phyloP scores from a whole-genome alignment of 441 rosid genomes.

The Corymbia calophylla region DNA sequence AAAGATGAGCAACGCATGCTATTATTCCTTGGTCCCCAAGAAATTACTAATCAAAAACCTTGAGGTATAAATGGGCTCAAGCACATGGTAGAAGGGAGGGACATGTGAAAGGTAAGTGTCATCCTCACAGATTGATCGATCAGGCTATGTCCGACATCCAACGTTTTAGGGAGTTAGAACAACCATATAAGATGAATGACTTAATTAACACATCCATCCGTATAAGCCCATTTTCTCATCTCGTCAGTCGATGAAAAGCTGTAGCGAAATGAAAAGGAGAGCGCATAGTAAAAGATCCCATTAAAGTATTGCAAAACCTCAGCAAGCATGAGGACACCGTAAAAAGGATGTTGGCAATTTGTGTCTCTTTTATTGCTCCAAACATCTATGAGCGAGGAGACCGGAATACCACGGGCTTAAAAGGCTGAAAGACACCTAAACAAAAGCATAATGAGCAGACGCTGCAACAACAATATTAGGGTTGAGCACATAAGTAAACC shows the following conservation, averaged over 20 bases:
- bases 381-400: too few species aligned
- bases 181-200: background rate
- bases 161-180: background rate
- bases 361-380: background rate
- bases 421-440: background rate
- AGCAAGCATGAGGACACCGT: background rate
- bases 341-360: background rate
- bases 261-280: background rate
- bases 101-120: rapidly evolving
- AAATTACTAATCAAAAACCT: background rate
- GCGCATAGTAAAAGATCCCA: background rate
- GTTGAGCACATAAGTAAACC: rapidly evolving
- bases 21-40: too few species aligned
- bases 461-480: rapidly evolving
- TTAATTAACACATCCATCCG: background rate
- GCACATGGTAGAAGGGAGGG: too few species aligned
- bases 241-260: background rate
- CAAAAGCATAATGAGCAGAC: background rate
- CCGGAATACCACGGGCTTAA: background rate
- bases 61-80: background rate
- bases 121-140: rapidly evolving
- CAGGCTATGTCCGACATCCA: rapidly evolving
- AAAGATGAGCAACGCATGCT: rapidly evolving
- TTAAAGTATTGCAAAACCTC: background rate
- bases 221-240: rapidly evolving